A percentile compares a stretch with the other conserved stretches of the same genome.
These are phyloP conservation scores for Colletotrichum orbiculare DNA, from an alignment of 2,329 filamentous ascomycete genomes.

Conservation along the genomic window DNA sequence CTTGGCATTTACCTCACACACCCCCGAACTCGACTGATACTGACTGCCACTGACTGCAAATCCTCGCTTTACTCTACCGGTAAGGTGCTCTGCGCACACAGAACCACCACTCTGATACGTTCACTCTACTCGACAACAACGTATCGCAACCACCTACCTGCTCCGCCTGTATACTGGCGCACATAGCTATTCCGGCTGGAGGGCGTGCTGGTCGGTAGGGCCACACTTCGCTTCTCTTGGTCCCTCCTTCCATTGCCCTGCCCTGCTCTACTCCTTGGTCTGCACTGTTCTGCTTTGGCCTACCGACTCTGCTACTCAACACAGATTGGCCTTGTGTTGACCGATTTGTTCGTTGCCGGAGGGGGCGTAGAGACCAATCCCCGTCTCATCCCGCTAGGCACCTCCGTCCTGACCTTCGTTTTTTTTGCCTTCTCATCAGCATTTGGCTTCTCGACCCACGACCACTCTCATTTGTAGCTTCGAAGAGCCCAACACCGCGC, in stretches of 20 bases:
- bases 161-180: too few relatives aligned
- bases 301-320: background rate
- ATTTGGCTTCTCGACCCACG: background rate
- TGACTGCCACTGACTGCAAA: background rate
- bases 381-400: background rate
- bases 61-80: too few relatives aligned
- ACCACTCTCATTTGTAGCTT: background rate
- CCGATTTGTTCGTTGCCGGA: conserved; percentile 24
- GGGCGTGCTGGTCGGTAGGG: conserved; percentile 4
- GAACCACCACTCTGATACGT: too few relatives aligned
- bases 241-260: conserved; percentile 1
- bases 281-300: too few relatives aligned
- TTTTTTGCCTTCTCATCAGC: background rate
- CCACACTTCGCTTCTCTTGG: background rate
- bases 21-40: background rate
- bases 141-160: too few relatives aligned
- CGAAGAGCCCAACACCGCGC: background rate
- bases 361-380: conserved; percentile 12
- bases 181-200: background rate
- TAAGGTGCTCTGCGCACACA: too few relatives aligned
- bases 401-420: background rate
- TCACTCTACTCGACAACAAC: too few relatives aligned
- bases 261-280: background rate
- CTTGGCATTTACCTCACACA: conserved; percentile 3
- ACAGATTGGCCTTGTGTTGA: conserved; percentile 24